Evolutionary conservation across 805 yeast genomes (phyloP).

Genomic region (Ogataea paradorogensis): DNA sequence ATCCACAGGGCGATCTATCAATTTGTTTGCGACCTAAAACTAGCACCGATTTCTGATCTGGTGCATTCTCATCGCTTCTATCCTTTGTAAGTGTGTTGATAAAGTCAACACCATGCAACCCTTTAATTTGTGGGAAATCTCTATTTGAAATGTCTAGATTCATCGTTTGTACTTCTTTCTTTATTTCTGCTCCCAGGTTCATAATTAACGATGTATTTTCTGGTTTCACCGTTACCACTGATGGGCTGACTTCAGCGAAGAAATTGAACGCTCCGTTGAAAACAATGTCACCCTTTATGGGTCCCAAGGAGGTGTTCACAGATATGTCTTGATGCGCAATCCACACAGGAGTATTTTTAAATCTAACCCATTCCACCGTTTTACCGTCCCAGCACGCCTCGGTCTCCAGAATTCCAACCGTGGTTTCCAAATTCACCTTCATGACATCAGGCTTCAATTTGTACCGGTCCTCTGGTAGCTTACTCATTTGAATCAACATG

Average conservation of each 20-base stretch:
- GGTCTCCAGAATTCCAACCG: slow-evolving; percentile 24
- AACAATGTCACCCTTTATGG: slow-evolving; percentile 25
- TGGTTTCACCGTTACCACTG: slow-evolving; percentile 14
- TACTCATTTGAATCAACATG: slow-evolving; percentile 17
- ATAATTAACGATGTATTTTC: slow-evolving; percentile 20
- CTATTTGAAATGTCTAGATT: slow-evolving; percentile 15
- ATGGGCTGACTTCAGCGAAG: slow-evolving; percentile 17
- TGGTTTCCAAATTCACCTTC: slow-evolving; percentile 23
- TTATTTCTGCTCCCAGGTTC: slow-evolving; percentile 23
- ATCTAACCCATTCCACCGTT: slow-evolving; percentile 24
- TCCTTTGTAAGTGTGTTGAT: slow-evolving; percentile 11
- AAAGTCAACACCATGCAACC: slow-evolving; percentile 24
- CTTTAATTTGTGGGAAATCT: slow-evolving; percentile 25
- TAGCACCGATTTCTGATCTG: slow-evolving; percentile 22
- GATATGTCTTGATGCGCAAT: slow-evolving; percentile 15
- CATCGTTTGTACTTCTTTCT: slow-evolving; percentile 11
- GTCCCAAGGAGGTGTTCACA: slow-evolving; percentile 19
- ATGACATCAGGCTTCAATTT: slow-evolving; percentile 23
- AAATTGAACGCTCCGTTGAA: slow-evolving; percentile 30
- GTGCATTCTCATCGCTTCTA: slow-evolving; percentile 10
- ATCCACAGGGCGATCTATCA: slow-evolving; percentile 31
- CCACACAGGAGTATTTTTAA: slow-evolving; percentile 25
- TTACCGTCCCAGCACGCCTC: slow-evolving; percentile 27
- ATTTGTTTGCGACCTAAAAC: slow-evolving; percentile 27
- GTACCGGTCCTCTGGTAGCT: slow-evolving; percentile 20